phyloP scores from a whole-genome alignment of 2,329 filamentous ascomycete genomes.

The Kalaharituber pfeilii region DNA sequence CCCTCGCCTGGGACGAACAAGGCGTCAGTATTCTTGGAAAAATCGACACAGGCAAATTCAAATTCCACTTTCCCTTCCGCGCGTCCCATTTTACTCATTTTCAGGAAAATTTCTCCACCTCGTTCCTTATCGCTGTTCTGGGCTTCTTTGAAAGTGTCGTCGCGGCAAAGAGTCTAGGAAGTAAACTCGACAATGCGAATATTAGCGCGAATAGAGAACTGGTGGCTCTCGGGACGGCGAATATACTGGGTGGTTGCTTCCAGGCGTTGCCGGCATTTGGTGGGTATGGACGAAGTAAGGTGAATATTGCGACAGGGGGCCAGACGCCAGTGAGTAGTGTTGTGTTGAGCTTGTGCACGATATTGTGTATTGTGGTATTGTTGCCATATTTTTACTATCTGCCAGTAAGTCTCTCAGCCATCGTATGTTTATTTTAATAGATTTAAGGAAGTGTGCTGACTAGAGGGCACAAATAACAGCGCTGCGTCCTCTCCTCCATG shows the following conservation, averaged over 20 bases:
- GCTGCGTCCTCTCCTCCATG: slow-evolving; percentile 63
- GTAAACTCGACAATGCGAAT: slow-evolving; percentile 52
- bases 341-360: slow-evolving; percentile 63
- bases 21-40: slow-evolving; percentile 73
- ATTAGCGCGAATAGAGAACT: slow-evolving; percentile 57
- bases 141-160: slow-evolving; percentile 99
- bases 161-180: slow-evolving; percentile 77
- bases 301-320: slow-evolving; percentile 81
- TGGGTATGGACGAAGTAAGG: slow-evolving; percentile 87
- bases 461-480: not conserved
- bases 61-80: slow-evolving; percentile 74
- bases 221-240: slow-evolving; percentile 76
- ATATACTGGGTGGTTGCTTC: slow-evolving; percentile 80
- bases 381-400: slow-evolving; percentile 89
- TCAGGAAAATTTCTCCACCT: slow-evolving; percentile 70
- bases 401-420: slow-evolving; percentile 44
- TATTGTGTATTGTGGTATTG: slow-evolving; percentile 64
- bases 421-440: not conserved
- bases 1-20: slow-evolving; percentile 56
- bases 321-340: slow-evolving; percentile 88
- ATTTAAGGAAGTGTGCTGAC: not conserved
- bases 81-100: slow-evolving; percentile 62
- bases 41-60: slow-evolving; percentile 55
- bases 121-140: slow-evolving; percentile 80
- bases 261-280: slow-evolving; percentile 88